Base-by-base conservation (phyloP, 805 yeast genomes). In the Lipomyces sp. region DNA sequence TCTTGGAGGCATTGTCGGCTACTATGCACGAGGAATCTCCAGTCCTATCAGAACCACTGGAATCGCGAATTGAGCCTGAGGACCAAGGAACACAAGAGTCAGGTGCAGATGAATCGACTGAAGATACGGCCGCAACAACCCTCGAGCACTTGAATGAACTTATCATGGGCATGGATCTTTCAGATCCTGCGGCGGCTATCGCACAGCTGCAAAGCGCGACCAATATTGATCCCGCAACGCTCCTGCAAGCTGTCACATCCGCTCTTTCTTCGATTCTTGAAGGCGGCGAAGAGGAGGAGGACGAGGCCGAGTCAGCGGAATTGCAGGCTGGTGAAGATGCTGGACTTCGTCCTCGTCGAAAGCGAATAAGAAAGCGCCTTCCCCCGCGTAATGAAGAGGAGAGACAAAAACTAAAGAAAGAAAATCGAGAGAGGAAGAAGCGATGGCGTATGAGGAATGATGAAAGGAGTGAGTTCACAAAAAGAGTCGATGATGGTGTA, bases 391-490 rank as follows among this genome's bases (percentile, higher is more conserved):
- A 78, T 1, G 76, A 75, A 18, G 78, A 73, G 53, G 81, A 80
- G 57, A 83, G 83, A 67, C 91, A 88, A 72, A 83, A 85, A 67
- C 80, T 87, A 10, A 79, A 92, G 59, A 72, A 83, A 33, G 93
- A 87, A 58, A 91, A 91, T 73, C 80, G 96, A 58, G 90, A 87
- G 62, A 80, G 97, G 29, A 91, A 91, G 79, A 87, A 89, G 78
- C 84, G 85, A 71, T 91, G 97, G 97, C 82, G 97, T 73, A 93
- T 87, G 70, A 87, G 85, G 34, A 92, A 94, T 74, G 84, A 85
- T 7, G 88, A 88, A 66, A 82, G 95, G 70, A 93, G 69, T 66
- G 53, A 7, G 65, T 58, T 10, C 15, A 48, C 7, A 24, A 34
- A 8, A n/a, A 37, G 39, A 3, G 13, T 37, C 24, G 10, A 34